Evolutionary conservation across 2,329 filamentous ascomycete species (phyloP), one percentile per base, ranked within the genome.

Genomic region (Cytospora leucostoma): DNA sequence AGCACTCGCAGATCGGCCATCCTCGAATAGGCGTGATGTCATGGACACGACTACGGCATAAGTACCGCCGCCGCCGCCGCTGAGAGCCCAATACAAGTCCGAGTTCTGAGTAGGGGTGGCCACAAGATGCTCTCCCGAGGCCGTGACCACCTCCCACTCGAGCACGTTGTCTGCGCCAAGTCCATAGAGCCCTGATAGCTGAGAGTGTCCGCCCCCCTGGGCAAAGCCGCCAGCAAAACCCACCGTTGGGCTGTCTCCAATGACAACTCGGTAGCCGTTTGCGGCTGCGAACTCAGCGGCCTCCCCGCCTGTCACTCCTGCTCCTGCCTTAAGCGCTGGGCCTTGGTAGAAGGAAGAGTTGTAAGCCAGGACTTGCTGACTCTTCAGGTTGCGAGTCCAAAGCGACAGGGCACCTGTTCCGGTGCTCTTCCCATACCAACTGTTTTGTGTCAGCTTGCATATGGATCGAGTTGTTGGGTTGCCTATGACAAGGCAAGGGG

Each of bases 231-330:
- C 80, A 11, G 75, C 74, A 51, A 82, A 73, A n/a, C 83, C 83
- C 7, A 86, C 81, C 2, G 79, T 82, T 67, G 65, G 58, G 21
- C 49, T 8, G 11, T 27, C 15, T 11, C 52, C 52, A 6, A 10
- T 21, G 65, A 34, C 71, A 65, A 58, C 67, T 67, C 72, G 47
- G 64, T 81, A 74, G 1, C 79, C 80, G 34, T 78, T 70, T 27
- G 77, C 74, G 13, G 78, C 70, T 2, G 80, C 82, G 50, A 76
- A 77, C 34, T 79, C 76, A 67, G 85, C 84, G 3, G 82, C 72
- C 64, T 86, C 82, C 55, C 74, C 75, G 3, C 78, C 81, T 62
- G 83, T 78, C 4, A 86, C 79, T 61, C 84, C 84, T 13, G 82
- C 79, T 0, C 82, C 83, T 17, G 84, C 73, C 70, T 82, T 85